Base-by-base conservation (phyloP, 768 basidiomycete species). In the Termitomyces titanicus region DNA sequence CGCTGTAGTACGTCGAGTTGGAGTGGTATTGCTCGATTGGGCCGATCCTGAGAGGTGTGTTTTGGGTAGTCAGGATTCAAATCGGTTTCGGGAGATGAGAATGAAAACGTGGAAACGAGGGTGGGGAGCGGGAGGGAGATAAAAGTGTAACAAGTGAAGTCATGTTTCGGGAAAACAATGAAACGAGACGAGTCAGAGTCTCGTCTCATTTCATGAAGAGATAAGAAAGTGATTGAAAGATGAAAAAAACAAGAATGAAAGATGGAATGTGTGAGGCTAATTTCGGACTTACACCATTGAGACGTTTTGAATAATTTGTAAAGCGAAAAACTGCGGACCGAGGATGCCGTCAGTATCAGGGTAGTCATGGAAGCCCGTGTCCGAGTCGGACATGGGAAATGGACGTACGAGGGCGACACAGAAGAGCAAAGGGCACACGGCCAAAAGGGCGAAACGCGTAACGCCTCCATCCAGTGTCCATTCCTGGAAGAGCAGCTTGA, bases 1-100 rank as follows among this genome's bases (percentile, higher is more conserved):
- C 89, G 13, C 84, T 87, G 70, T 90, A 94, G 69, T 88, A 94
- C 40, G 80, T 84, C 0, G 89, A 91, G 66, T 93, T 94, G 55
- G 82, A 71, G 66, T 89, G 84, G 65, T 81, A 89, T 59, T 93
- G 69, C 70, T 89, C 83, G 54, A 94, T 86, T 8, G 92, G 92
- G 20, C 92, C 92, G 57, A 92, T 65, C 67, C 83, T 49, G 67
- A 62, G 53, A 1, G 70, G 72, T 24, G 8, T n/a, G n/a, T n/a
- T n/a, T n/a, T n/a, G n/a, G n/a, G n/a, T n/a, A 33, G 33, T 40
- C 20, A 40, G n/a, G 39, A 40, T 9, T 40, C 17, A 22, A 25
- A 12, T 25, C 17, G 5, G 37, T 22, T 42, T 52, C 17, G 31
- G 3, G 1, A 43, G 8, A 34, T n/a, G n/a, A n/a, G n/a, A n/a